Conservation (phyloP, 306 rosid genomes). For the Quercus parvula region DNA sequence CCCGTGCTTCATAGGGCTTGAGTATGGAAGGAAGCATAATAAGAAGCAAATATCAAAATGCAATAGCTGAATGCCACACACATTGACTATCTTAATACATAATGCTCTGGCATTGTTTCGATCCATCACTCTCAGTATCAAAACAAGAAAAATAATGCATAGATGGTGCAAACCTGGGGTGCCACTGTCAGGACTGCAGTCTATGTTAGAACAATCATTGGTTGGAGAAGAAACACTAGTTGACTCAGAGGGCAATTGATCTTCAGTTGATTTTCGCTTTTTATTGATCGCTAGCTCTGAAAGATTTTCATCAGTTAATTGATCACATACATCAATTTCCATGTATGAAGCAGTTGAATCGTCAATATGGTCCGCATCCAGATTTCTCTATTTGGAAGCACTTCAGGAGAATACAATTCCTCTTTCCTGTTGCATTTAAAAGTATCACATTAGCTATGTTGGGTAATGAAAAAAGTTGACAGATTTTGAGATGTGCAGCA, state of each 20-base stretch:
- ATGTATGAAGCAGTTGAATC: slow-evolving; percentile 19
- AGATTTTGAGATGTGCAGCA: slow-evolving; percentile 1
- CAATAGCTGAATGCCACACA: background rate
- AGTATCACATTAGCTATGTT: slow-evolving; percentile 8
- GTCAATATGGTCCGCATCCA: slow-evolving; percentile 15
- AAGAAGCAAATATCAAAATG: background rate
- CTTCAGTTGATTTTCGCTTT: slow-evolving; percentile 29
- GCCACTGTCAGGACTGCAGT: slow-evolving; percentile 19
- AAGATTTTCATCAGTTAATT: slow-evolving; percentile 19
- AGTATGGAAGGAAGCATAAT: background rate
- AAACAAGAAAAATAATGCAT: slow-evolving; percentile 3
- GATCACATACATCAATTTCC: slow-evolving; percentile 12
- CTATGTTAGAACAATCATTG: slow-evolving; percentile 24
- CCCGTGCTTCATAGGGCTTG: too few species aligned
- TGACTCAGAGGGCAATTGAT: slow-evolving; percentile 14
- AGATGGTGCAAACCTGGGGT: slow-evolving; percentile 50
- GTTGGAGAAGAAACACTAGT: slow-evolving; percentile 6
- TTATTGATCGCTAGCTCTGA: slow-evolving; percentile 14
- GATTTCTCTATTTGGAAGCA: slow-evolving; percentile 58
- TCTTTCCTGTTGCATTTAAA: slow-evolving; percentile 42
- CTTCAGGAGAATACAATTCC: slow-evolving; percentile 47
- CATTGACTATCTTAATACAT: too few species aligned
- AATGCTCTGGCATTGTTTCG: too few species aligned
- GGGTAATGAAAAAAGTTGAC: slow-evolving; percentile 2
- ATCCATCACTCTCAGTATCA: background rate